Evolutionary conservation across 306 rosid species (phyloP), one percentile per base, ranked within the genome.

Genomic region (Fagus crenata): DNA sequence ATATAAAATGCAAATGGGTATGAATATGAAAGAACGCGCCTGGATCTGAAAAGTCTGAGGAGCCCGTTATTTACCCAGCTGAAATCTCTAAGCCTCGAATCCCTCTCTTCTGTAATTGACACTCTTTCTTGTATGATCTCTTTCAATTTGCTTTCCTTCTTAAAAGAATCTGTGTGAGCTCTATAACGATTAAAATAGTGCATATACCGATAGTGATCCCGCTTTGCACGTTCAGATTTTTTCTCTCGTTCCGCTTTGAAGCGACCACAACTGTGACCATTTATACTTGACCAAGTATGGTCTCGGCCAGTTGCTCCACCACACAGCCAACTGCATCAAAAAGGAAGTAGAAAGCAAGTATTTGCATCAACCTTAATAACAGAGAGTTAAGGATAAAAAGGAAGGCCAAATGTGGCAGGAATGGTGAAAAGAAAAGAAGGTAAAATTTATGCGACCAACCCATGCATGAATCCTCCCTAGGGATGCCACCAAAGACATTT

Each of bases 121-220:
- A 96, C 84, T 86, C 88, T 92, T 82, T 74, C 87, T 74, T 85
- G 90, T 59, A 87, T 86, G 53, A 79, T 70, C 73, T 86, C 97
- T 86, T 88, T 89, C 84, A 92, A 81, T 79, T 92, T 91, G 70
- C 88, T 89, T 86, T 96, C 99, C 63, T 89, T 92, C 87, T 87
- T 92, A 49, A 91, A 92, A 72, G 99, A 96, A 86, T 96, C 99
- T n/a, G 87, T 88, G 84, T 96, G 99, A 71, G 98, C 98, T 92
- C 91, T 96, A 76, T 89, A 96, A 33, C 90, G 89, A 69, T 92
- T 89, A 89, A 89, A 96, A 87, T 96, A 92, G 81, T 96, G 98
- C 94, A 92, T 85, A 82, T 96, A 96, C 37, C 98, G 89, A 67
- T 84, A 81, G 5, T 92, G 89, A 83, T 92, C 97, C 81, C 89